Percentiles rank a stretch among this genome's conserved stretches.
These are phyloP conservation scores for Trichomonas gallinae DNA, from an alignment of 208 protist species.

Conservation along the genomic window DNA sequence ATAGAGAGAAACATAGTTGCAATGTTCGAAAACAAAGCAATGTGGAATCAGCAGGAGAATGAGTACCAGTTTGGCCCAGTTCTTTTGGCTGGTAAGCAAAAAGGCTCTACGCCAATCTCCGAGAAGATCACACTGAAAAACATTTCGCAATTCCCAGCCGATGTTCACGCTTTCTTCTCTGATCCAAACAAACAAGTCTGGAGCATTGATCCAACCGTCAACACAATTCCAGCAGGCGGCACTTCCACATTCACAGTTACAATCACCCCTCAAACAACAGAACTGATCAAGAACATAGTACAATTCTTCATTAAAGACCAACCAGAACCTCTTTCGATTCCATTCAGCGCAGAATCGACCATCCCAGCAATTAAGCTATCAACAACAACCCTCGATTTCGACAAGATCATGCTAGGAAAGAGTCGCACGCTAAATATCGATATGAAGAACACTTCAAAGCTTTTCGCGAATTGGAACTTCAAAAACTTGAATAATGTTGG, in stretches of 20 bases:
- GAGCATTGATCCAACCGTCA: neutral
- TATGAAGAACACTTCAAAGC: neutral
- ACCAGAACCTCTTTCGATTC: neutral
- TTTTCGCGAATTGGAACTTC: neutral
- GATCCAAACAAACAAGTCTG: neutral
- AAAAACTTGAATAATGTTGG: neutral
- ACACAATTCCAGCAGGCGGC: neutral
- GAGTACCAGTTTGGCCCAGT: neutral
- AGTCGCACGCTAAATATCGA: neutral
- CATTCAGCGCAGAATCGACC: neutral
- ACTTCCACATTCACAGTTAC: neutral
- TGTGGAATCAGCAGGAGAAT: neutral
- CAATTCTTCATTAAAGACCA: neutral
- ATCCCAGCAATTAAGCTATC: neutral
- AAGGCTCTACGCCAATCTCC: neutral
- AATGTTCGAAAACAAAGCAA: neutral
- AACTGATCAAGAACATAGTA: neutral
- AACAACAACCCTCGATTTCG: neutral
- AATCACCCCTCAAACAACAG: neutral
- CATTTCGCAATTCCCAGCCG: neutral
- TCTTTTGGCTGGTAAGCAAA: neutral
- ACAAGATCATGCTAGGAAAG: neutral
- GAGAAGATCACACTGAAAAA: neutral
- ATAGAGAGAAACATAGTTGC: neutral
- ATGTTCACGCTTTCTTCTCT: neutral